Conservation (phyloP, 2,329 filamentous ascomycete species). For the Domatiomyces catenatus region DNA sequence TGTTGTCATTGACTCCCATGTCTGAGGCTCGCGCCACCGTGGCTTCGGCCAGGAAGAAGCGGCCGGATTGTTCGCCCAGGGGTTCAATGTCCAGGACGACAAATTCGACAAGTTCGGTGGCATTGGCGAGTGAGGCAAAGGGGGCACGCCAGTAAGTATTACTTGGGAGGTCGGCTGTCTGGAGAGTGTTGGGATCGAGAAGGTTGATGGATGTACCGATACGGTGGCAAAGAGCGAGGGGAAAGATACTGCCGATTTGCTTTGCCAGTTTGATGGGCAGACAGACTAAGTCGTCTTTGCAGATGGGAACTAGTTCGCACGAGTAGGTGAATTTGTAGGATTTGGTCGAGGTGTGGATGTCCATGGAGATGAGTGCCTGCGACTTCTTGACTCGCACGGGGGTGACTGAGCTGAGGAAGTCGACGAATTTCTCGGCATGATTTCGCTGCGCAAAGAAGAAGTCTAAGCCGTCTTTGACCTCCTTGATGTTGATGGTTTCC, state of each 20-base stretch:
- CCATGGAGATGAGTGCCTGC: constrained; percentile 86
- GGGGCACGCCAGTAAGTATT: constrained; percentile 82
- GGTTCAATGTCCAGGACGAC: constrained; percentile 89
- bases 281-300: constrained; percentile 93
- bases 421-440: constrained; percentile 80
- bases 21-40: constrained; percentile 79
- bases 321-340: constrained; percentile 93
- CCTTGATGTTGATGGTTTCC: constrained; percentile 96
- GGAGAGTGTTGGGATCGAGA: constrained; percentile 77
- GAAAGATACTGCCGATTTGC: constrained; percentile 72
- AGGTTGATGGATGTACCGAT: constrained; percentile 83
- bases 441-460: constrained; percentile 88
- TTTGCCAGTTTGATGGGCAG: constrained; percentile 81
- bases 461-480: constrained; percentile 87
- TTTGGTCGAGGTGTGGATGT: constrained; percentile 77
- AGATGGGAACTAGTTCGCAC: constrained; percentile 78
- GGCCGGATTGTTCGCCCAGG: constrained; percentile 57
- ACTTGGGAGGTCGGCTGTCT: constrained; percentile 71
- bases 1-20: constrained; percentile 69
- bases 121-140: constrained; percentile 69
- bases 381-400: constrained; percentile 68
- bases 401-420: constrained; percentile 71
- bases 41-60: constrained; percentile 70
- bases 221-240: constrained; percentile 69
- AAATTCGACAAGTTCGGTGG: constrained; percentile 76